Percentiles rank a stretch among this genome's conserved stretches.
Conservation (phyloP, 2,329 filamentous ascomycete species). For the Sporothrix globosa region DNA sequence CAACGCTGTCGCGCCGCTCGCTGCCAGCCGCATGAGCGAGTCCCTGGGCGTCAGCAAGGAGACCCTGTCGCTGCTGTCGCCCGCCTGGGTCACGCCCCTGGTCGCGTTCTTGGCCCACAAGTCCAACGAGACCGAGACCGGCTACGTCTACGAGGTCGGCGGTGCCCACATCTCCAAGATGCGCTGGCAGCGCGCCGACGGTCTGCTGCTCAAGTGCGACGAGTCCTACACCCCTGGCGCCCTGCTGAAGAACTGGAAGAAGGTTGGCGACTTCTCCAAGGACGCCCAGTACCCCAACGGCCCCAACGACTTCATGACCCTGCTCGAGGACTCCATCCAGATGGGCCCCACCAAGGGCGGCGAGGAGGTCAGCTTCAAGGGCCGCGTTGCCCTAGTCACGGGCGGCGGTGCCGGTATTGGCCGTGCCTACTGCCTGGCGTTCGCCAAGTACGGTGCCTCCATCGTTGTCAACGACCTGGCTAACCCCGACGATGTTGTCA, state of each 20-base stretch:
- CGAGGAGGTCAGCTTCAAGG: conserved; percentile 77
- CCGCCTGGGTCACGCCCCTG: conserved; percentile 92
- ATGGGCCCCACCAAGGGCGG: conserved; percentile 71
- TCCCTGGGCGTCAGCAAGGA: conserved; percentile 90
- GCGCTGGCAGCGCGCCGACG: conserved; percentile 90
- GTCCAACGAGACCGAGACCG: conserved; percentile 79
- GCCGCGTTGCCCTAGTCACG: conserved; percentile 83
- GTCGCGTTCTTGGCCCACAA: conserved; percentile 88
- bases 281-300: conserved; percentile 77
- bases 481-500: conserved; percentile 86
- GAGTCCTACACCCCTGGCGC: conserved; percentile 84
- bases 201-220: conserved; percentile 87
- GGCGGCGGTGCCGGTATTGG: conserved; percentile 89
- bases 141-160: conserved; percentile 89
- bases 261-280: conserved; percentile 82
- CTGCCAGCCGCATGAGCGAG: conserved; percentile 92
- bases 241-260: conserved; percentile 84
- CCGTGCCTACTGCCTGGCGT: conserved; percentile 84
- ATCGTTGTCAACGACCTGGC: conserved; percentile 96
- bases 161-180: conserved; percentile 91
- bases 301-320: conserved; percentile 81
- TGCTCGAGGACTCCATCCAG: conserved; percentile 83
- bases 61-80: conserved; percentile 79
- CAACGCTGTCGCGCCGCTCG: conserved; percentile 95
- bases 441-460: conserved; percentile 76